Evolutionary conservation across 495 filamentous ascomycete genomes (phyloP), one percentile per base, ranked within the genome.

Genomic region (Penicillium robsamsonii): DNA sequence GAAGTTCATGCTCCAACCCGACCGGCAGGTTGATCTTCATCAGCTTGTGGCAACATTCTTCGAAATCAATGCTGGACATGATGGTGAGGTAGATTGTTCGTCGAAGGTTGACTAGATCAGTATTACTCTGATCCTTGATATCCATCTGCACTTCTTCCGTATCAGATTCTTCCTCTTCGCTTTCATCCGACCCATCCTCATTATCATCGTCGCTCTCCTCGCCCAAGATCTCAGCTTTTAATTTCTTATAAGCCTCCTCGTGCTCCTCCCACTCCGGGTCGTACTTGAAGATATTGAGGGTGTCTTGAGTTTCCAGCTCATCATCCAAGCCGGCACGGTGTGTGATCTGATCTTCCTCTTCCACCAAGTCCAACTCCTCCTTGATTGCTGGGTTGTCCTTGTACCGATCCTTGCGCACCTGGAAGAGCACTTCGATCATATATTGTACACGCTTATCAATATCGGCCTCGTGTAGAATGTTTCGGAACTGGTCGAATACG

Each of bases 381-480:
- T 86, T 91, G 64, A 99, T 81, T 1, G 90, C 86, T 7, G 84
- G 91, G 58, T 97, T 90, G 64, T 97, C 91, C 75, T 96, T 97
- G 76, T 93, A 99, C 47, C 87, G 86, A 70, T 97, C 94, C 71
- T 96, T 97, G 50, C 94, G 85, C 31, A 97, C 87, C 71, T 97
- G 92, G 72, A 99, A 97, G 52, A 99, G 76, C 9, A 97, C 93
- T 68, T 99, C 94, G 57, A 99, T 95, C 91, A 96, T 96, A 70
- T 97, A 97, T 74, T 97, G 94, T 30, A 92, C 90, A 55, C 94
- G 80, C 74, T 96, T 96, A 65, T 99, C 94, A 64, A 97, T 93
- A 65, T 92, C 91, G 35, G 90, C 90, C 68, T 97, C 95, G 70
- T 97, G 91, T 9, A 99, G 78, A 60, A 97, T 97, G 55, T 84